Evolutionary conservation across 2,329 filamentous ascomycete species (phyloP).

Genomic region (Diaporthe australafricana): DNA sequence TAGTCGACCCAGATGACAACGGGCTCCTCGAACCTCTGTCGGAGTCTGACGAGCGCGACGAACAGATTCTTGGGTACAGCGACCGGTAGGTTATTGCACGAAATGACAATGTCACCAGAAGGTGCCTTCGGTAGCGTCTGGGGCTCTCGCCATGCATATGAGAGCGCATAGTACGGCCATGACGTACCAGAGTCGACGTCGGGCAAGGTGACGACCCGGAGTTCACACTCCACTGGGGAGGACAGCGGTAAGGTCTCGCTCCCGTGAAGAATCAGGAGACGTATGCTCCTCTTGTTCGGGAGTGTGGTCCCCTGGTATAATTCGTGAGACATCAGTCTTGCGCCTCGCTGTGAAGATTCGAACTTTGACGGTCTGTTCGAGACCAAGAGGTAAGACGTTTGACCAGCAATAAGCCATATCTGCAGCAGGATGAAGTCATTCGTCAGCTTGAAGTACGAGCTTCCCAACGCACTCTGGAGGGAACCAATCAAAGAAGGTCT

Average conservation of each 20-base stretch:
- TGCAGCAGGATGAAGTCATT: background rate
- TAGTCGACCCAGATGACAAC: conserved; percentile 16
- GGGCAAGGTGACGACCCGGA: background rate
- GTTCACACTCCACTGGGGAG: background rate
- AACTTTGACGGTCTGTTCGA: background rate
- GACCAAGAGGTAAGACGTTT: background rate
- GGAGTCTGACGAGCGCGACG: conserved; percentile 7
- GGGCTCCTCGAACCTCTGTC: background rate
- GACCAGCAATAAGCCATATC: no score
- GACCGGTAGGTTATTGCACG: background rate
- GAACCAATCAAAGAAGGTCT: background rate
- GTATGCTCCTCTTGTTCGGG: background rate
- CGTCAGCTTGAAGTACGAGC: background rate
- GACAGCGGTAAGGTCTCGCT: background rate
- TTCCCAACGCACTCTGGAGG: background rate
- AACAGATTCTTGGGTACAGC: background rate
- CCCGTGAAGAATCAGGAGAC: background rate
- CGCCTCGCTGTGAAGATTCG: background rate
- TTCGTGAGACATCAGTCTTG: background rate
- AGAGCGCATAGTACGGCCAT: conserved; percentile 11
- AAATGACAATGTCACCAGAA: background rate
- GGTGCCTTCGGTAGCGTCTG: background rate
- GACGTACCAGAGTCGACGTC: background rate
- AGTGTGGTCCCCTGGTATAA: background rate
- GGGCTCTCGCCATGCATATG: conserved; percentile 7